Evolutionary conservation across 2,329 filamentous ascomycete genomes (phyloP).

Genomic region (Dactylellina drechsleri): DNA sequence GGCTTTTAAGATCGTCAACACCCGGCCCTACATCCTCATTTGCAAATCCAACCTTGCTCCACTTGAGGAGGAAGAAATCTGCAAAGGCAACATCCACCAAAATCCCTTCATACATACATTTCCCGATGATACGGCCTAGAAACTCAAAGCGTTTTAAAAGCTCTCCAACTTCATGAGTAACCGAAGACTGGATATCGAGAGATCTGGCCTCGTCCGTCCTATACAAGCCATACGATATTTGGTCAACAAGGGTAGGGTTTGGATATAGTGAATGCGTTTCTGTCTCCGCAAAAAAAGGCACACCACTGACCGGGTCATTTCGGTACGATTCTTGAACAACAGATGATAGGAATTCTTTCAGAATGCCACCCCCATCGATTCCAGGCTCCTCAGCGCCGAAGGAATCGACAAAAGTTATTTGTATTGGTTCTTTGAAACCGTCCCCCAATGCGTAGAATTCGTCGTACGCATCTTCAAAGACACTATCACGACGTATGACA

Average conservation of each 20-base stretch:
- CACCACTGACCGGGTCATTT: conserved; percentile 64
- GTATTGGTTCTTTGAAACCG: conserved; percentile 90
- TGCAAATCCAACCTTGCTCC: conserved; percentile 78
- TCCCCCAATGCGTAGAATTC: conserved; percentile 85
- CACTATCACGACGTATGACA: conserved; percentile 77
- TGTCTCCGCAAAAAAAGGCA: conserved; percentile 81
- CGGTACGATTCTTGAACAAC: conserved; percentile 85
- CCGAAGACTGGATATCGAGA: conserved; percentile 64
- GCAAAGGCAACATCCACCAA: conserved; percentile 92
- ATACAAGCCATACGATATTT: conserved; percentile 70
- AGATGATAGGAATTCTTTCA: conserved; percentile 93
- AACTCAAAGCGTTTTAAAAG: conserved; percentile 86
- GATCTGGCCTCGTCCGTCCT: conserved; percentile 65
- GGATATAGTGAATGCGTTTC: conserved; percentile 88
- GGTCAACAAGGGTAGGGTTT: conserved; percentile 80
- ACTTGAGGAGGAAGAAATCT: conserved; percentile 94
- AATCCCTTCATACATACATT: conserved; percentile 97
- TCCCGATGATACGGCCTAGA: conserved; percentile 88
- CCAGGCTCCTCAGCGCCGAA: conserved; percentile 89
- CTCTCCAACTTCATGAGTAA: conserved; percentile 67
- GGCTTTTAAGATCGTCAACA: conserved; percentile 90
- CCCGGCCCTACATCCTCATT: conserved; percentile 76
- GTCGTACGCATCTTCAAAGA: conserved; percentile 86
- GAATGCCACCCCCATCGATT: conserved; percentile 96
- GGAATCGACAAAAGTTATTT: conserved; percentile 94